Base-by-base conservation (phyloP, 257 asterid species). In the Haberlea rhodopensis region DNA sequence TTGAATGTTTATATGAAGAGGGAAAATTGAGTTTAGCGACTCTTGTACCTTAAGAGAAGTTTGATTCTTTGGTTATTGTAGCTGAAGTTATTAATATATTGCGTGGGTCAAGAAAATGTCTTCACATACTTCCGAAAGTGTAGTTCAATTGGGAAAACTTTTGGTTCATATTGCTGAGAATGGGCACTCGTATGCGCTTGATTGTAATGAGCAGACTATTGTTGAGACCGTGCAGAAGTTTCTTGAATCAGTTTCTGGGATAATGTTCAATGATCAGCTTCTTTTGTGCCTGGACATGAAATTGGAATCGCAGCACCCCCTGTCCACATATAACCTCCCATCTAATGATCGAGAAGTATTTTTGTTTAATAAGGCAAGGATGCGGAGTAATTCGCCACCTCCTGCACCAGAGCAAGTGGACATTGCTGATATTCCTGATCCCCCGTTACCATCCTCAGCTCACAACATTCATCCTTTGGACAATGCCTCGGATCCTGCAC, bases 401-500 rank as follows among this genome's bases (percentile, higher is more conserved):
- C 98, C 96, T 23, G 43, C 67, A 19, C 71, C 78, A 20, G 98
- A 89, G 83, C 86, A 82, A 60, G 73, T 78, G 59, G 85, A 84
- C 21, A 68, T 74, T 43, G 34, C 59, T 54, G 92, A 85, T 63
- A 81, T 81, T 60, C 91, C 92, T 15, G 90, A 85, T 65, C 95
- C 96, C 5, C 73, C 74, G 0, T 23, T 57, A 23, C 92, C 90
- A 5, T 68, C 86, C 63, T 74, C 92, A 7, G 74, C 86, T 34
- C 78, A 82, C 49, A 75, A 72, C 25, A 80, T 85, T 15, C 95
- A 91, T 62, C 94, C 95, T 21, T 67, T 94, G 56, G 99, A 94
- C 67, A 86, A 87, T 70, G 96, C 92, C 62, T 65, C 95, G 0
- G 99, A 94, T 69, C 99, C 99, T 32, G 99, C 99, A 1, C 49